phyloP scores from a whole-genome alignment of 2,329 filamentous ascomycete species.

The Echinosphaeria canescens region DNA sequence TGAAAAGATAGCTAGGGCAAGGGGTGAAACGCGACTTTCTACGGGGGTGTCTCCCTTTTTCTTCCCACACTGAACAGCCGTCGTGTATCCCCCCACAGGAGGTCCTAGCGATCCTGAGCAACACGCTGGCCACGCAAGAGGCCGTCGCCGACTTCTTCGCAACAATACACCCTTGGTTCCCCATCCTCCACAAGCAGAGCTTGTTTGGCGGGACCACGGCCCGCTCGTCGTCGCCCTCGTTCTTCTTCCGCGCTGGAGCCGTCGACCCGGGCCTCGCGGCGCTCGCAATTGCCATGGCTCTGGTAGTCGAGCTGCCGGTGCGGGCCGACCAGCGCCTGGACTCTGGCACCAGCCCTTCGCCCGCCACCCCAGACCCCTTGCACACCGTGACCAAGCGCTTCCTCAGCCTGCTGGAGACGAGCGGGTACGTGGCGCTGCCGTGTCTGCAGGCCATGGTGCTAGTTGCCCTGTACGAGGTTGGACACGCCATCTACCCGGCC shows the following conservation, averaged over 20 bases:
- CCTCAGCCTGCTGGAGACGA: constrained; percentile 15
- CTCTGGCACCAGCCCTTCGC: too few species aligned
- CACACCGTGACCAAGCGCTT: constrained; percentile 21
- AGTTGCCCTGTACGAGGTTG: constrained; percentile 22
- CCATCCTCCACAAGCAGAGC: constrained; percentile 22
- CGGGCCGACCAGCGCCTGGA: constrained; percentile 13
- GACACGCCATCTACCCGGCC: constrained; percentile 24
- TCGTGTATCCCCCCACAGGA: constrained; percentile 10
- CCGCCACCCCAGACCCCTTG: too few species aligned
- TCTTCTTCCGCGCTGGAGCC: constrained; percentile 18
- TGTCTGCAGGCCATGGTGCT: constrained; percentile 21
- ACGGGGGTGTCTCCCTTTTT: background rate
- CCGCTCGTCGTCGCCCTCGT: too few species aligned
- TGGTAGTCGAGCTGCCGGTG: constrained; percentile 14
- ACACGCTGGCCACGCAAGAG: constrained; percentile 13
- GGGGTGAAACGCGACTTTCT: background rate
- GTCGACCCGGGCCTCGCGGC: constrained; percentile 21
- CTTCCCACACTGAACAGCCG: constrained; percentile 1
- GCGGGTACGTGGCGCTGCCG: constrained; percentile 17
- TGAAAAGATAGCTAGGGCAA: too few species aligned
- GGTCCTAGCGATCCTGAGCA: constrained; percentile 16
- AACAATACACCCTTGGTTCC: constrained; percentile 22
- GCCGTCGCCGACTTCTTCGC: constrained; percentile 17
- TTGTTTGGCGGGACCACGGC: constrained; percentile 18
- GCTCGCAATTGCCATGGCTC: constrained; percentile 24